Evolutionary conservation across 2,329 filamentous ascomycete species (phyloP).

Genomic region (Botrytis medusae): DNA sequence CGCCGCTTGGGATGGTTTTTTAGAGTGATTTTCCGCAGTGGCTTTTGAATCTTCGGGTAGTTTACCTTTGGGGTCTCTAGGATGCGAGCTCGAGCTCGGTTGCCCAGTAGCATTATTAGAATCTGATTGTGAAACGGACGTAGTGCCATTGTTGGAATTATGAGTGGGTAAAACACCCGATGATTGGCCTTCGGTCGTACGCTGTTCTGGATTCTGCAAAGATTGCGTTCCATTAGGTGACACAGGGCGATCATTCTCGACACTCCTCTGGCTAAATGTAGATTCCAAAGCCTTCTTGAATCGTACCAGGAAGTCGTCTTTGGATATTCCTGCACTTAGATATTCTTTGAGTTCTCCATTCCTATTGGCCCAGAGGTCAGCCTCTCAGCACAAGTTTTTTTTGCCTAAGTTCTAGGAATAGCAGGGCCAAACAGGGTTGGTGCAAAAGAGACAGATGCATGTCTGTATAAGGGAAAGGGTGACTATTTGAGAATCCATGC

Average conservation of each 20-base stretch:
- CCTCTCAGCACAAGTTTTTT: neutral
- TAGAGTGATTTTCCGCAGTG: neutral
- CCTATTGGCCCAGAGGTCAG: slow-evolving; percentile 41
- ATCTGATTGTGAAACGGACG: neutral
- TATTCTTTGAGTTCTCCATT: slow-evolving; percentile 79
- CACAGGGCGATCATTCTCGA: neutral
- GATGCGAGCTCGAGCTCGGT: neutral
- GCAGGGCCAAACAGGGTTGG: neutral
- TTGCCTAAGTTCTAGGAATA: neutral
- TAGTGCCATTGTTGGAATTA: neutral
- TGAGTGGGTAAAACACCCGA: neutral
- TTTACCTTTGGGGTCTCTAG: neutral
- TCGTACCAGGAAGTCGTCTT: slow-evolving; percentile 64
- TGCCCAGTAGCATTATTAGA: neutral
- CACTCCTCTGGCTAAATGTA: neutral
- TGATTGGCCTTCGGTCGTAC: neutral
- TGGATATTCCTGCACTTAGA: slow-evolving; percentile 61
- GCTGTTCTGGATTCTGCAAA: neutral
- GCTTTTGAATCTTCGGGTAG: neutral
- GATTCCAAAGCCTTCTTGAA: slow-evolving; percentile 45
- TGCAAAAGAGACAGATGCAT: neutral
- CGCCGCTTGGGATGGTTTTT: slow-evolving; percentile 24
- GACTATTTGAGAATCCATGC: neutral
- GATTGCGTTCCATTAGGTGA: neutral
- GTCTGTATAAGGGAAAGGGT: neutral